Evolutionary conservation across 441 rosid species (phyloP).

Genomic region (Rhodomyrtus psidioides): DNA sequence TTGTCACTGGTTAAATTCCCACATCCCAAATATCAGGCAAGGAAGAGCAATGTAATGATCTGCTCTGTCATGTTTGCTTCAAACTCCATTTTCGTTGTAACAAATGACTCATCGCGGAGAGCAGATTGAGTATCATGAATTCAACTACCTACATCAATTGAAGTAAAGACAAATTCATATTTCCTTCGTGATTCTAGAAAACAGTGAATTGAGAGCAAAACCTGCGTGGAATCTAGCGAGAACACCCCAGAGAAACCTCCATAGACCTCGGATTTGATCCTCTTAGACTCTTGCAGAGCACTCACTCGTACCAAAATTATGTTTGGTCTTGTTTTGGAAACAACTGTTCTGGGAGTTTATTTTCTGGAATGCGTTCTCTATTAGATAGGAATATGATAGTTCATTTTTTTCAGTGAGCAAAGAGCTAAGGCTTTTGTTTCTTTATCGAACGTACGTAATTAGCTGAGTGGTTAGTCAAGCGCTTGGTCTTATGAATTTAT

Average conservation of each 20-base stretch:
- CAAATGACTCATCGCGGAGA: not conserved
- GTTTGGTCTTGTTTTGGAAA: no score
- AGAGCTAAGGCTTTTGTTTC: no score
- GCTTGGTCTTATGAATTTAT: no score
- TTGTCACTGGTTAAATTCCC: not conserved
- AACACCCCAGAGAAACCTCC: constrained; percentile 82
- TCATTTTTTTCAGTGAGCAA: no score
- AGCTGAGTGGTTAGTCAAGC: no score
- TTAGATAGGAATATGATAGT: no score
- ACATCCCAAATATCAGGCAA: not conserved
- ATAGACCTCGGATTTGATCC: constrained; percentile 61
- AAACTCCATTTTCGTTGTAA: not conserved
- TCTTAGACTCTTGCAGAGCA: constrained; percentile 56
- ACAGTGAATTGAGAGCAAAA: not conserved
- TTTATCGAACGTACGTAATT: no score
- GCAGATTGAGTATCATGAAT: not conserved
- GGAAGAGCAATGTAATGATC: not conserved
- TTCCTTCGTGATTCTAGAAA: not conserved
- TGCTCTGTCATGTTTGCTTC: not conserved
- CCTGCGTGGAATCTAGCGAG: constrained; percentile 63
- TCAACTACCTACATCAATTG: not conserved
- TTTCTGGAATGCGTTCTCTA: no score
- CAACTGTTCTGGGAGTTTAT: no score
- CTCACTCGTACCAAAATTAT: no score
- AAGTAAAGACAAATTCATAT: not conserved